A percentile compares a stretch with the other conserved stretches of the same genome.
These are phyloP conservation scores for Oryza australiensis DNA, from an alignment of 176 grass and related monocot species.

Conservation along the genomic window DNA sequence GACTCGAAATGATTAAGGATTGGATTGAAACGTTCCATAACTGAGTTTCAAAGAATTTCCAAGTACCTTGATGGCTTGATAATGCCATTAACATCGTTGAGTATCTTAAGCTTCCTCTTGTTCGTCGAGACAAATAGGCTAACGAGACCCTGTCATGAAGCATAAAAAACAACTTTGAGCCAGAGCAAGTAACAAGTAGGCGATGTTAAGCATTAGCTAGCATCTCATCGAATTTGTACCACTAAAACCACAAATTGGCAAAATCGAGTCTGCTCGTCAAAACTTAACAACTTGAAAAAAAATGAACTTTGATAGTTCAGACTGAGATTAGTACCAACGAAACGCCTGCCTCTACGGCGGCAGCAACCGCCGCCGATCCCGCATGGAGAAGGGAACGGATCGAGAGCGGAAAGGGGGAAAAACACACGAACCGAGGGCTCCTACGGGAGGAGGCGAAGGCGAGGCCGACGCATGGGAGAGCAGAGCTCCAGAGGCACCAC, in stretches of 20 bases:
- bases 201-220: background rate
- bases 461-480: background rate
- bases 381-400: no score
- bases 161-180: background rate
- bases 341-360: background rate
- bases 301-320: background rate
- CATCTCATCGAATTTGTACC: background rate
- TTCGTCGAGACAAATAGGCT: constrained; percentile 43
- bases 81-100: constrained; percentile 72
- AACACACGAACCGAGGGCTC: background rate
- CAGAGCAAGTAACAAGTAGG: background rate
- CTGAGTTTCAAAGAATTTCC: background rate
- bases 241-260: background rate
- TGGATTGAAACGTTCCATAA: constrained; percentile 2
- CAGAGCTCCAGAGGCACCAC: background rate
- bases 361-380: background rate
- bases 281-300: background rate
- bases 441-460: background rate
- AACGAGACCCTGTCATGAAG: constrained; percentile 50
- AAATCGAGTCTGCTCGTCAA: background rate
- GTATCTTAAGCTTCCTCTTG: constrained; percentile 56
- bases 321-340: background rate
- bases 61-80: constrained; percentile 70
- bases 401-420: background rate
- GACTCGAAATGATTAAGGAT: background rate